Evolutionary conservation across 1,139 yeast species (phyloP).

Genomic region (Taphrina confusa): DNA sequence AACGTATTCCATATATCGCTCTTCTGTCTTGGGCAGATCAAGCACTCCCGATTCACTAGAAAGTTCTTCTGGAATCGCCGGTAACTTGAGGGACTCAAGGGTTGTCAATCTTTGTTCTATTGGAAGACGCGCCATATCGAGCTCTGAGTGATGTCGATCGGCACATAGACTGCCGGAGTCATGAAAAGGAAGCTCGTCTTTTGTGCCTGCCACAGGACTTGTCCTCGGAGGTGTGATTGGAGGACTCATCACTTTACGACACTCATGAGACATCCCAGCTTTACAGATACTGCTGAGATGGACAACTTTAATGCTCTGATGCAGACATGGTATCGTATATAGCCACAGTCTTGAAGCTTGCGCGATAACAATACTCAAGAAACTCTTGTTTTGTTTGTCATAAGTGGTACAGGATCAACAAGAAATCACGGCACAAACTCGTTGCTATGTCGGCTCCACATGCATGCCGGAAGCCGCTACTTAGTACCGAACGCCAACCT

Average conservation of each 20-base stretch:
- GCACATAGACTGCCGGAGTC: background rate
- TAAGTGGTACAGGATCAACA: conserved; percentile 5
- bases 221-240: conserved; percentile 1
- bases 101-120: background rate
- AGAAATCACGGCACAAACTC: conserved; percentile 1
- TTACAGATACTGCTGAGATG: no score
- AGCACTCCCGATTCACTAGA: no score
- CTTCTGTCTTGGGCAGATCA: no score
- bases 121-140: background rate
- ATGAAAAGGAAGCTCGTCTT: background rate
- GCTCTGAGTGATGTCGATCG: background rate
- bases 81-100: background rate
- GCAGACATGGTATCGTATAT: no score
- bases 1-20: background rate
- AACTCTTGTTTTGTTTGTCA: background rate
- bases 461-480: no score
- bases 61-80: no score
- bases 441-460: conserved; percentile 5
- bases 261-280: no score
- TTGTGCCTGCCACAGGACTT: background rate
- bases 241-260: background rate
- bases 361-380: background rate
- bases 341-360: background rate
- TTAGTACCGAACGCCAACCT: background rate
- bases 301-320: no score